A percentile compares a stretch with the other conserved stretches of the same genome.
Evolutionary conservation across 371 early-diverging fungal genomes (phyloP).

Genomic region (Coemansia sp.): DNA sequence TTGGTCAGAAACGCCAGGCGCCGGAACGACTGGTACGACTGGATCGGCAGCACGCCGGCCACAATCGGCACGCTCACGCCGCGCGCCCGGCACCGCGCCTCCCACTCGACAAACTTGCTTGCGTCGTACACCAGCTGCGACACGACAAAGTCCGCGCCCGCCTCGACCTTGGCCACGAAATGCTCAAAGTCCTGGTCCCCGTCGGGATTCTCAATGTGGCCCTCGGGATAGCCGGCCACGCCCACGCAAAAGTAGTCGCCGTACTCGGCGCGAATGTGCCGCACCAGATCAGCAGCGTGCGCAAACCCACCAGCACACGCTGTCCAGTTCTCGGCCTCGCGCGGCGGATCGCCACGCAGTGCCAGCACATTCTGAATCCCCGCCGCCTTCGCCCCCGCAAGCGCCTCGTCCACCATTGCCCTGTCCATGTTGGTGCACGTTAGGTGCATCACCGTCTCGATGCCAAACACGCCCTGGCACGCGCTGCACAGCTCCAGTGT

Average conservation of each 20-base stretch:
- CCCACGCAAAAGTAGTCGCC: conserved; percentile 94
- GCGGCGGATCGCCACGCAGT: conserved; percentile 77
- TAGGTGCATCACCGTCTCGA: conserved; percentile 93
- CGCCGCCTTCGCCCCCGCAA: conserved; percentile 78
- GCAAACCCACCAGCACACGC: conserved; percentile 71
- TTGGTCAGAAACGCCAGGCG: conserved; percentile 82
- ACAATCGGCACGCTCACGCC: conserved; percentile 87
- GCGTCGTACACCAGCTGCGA: conserved; percentile 93
- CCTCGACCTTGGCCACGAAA: conserved; percentile 83
- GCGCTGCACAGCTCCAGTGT: conserved; percentile 81
- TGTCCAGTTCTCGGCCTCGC: conserved; percentile 74
- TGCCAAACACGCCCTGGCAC: conserved; percentile 80
- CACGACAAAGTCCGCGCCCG: conserved; percentile 93
- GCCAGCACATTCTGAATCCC: conserved; percentile 95
- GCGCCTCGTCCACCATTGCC: conserved; percentile 78
- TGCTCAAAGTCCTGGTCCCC: conserved; percentile 55
- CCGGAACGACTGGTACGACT: conserved; percentile 85
- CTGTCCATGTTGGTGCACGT: conserved; percentile 96
- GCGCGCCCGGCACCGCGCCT: conserved; percentile 62
- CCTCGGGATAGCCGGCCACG: conserved; percentile 97
- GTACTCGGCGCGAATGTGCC: conserved; percentile 80
- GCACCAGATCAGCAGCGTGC: conserved; percentile 90
- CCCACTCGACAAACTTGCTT: conserved; percentile 76
- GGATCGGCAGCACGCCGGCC: conserved; percentile 95
- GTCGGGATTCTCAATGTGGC: conserved; percentile 72